phyloP scores from a whole-genome alignment of 139 green algal genomes.

The Trebouxia sp. region DNA sequence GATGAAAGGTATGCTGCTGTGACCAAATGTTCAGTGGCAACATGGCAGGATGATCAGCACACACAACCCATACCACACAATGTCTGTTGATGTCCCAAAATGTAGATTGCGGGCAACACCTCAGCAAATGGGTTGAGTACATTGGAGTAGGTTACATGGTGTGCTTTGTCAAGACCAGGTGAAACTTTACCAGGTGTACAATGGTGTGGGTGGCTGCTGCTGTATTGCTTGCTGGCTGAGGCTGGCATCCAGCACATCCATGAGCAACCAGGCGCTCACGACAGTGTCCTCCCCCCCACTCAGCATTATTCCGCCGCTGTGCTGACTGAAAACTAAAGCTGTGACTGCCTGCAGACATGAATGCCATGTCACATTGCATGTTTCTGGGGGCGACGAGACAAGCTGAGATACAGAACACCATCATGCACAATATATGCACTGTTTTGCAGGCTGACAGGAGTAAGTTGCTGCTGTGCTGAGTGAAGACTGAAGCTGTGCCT shows the following conservation, averaged over 20 bases:
- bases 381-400: no score
- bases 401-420: no score
- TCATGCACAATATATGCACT: no score
- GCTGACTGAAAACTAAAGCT: constrained; percentile 66
- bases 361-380: neutral
- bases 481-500: neutral
- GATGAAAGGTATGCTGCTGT: no score
- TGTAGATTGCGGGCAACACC: no score
- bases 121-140: no score
- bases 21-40: no score
- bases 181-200: constrained; percentile 56
- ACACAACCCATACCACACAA: no score
- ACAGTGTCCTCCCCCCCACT: constrained; percentile 81
- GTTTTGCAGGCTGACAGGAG: neutral
- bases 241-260: constrained; percentile 68
- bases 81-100: no score
- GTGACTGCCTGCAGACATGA: constrained; percentile 58
- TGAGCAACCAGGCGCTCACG: constrained; percentile 77
- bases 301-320: constrained; percentile 67
- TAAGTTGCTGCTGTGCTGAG: neutral
- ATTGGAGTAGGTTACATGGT: no score
- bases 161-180: neutral
- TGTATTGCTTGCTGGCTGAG: neutral
- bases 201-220: neutral
- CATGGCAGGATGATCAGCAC: no score